Evolutionary conservation across 768 basidiomycete genomes (phyloP), one percentile per base, ranked within the genome.

Genomic region (Dioszegia aurantiaca): DNA sequence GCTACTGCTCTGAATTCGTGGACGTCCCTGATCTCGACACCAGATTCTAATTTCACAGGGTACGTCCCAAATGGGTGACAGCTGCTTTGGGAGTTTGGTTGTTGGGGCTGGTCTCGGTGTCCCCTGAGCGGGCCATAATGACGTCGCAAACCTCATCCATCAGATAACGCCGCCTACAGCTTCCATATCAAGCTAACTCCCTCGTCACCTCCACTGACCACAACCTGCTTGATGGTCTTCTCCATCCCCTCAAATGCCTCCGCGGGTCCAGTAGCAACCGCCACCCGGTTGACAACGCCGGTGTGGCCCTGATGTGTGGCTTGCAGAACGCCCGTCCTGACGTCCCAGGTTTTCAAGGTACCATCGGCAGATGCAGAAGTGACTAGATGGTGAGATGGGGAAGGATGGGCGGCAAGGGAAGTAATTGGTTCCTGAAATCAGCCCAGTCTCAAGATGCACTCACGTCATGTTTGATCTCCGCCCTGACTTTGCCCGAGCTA

Each of bases 121-220:
- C n/a, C n/a, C n/a, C n/a, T n/a, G n/a, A n/a, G n/a, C n/a, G n/a
- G n/a, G n/a, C n/a, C n/a, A n/a, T n/a, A n/a, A n/a, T n/a, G n/a
- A n/a, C n/a, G n/a, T n/a, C n/a, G n/a, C n/a, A n/a, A n/a, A n/a
- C n/a, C n/a, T n/a, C n/a, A n/a, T n/a, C n/a, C n/a, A n/a, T n/a
- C n/a, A n/a, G n/a, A n/a, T n/a, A n/a, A n/a, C n/a, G n/a, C 33
- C 33, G 14, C 14, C 33, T 71, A 78, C 24, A 77, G 58, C 42
- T 65, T 64, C 76, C 76, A 98, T 31, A 95, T 89, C 47, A 89
- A 80, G 71, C 89, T 91, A 0, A 83, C 79, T 0, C 89, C 88
- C 63, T 98, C 94, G 74, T 99, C 95, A 2, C 90, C 88, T 0
- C 86, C 95, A 72, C 88, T 91, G 56, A 95, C 82, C 1, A 94